A percentile compares a stretch with the other conserved stretches of the same genome.
These are phyloP conservation scores for Epichloe coenophiala DNA, from an alignment of 2,329 filamentous ascomycete genomes.

Conservation along the genomic window DNA sequence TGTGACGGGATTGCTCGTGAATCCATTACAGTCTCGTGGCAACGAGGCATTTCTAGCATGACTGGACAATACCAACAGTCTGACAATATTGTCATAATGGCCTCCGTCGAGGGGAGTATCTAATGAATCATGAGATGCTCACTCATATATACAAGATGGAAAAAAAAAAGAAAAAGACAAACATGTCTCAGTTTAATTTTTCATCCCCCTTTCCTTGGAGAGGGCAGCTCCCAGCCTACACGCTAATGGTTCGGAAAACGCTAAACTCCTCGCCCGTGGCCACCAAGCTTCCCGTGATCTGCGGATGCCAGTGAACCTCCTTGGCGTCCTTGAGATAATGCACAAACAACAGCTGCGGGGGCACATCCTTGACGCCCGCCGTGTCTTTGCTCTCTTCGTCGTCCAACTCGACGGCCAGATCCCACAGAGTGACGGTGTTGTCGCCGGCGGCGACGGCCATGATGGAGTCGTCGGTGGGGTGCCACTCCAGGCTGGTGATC, in stretches of 20 bases:
- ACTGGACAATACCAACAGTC: too few relatives aligned
- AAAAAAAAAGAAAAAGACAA: neutral
- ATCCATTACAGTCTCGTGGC: too few relatives aligned
- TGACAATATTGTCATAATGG: conserved; percentile 2
- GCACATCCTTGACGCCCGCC: conserved; percentile 76
- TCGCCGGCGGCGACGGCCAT: conserved; percentile 85
- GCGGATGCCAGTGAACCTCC: conserved; percentile 94
- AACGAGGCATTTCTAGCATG: too few relatives aligned
- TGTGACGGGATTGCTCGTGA: too few relatives aligned
- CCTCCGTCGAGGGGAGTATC: conserved; percentile 1
- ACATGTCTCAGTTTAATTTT: too few relatives aligned
- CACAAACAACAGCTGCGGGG: conserved; percentile 88
- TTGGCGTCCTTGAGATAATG: conserved; percentile 93
- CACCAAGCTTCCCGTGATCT: conserved; percentile 81
- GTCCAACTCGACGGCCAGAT: conserved; percentile 89
- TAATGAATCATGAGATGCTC: neutral
- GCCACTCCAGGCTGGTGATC: conserved; percentile 93
- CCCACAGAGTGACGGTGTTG: conserved; percentile 91
- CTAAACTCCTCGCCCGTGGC: conserved; percentile 86
- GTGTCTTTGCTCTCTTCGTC: conserved; percentile 92
- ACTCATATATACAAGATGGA: conserved; percentile 3
- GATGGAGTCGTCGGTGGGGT: conserved; percentile 92
- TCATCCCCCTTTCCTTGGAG: too few relatives aligned
- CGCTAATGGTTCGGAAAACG: conserved; percentile 72
- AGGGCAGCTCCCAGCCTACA: conserved; percentile 29